Percentiles rank a stretch among this genome's conserved stretches.
Conservation (phyloP, 1,139 yeast genomes). For the Candida dubliniensis region DNA sequence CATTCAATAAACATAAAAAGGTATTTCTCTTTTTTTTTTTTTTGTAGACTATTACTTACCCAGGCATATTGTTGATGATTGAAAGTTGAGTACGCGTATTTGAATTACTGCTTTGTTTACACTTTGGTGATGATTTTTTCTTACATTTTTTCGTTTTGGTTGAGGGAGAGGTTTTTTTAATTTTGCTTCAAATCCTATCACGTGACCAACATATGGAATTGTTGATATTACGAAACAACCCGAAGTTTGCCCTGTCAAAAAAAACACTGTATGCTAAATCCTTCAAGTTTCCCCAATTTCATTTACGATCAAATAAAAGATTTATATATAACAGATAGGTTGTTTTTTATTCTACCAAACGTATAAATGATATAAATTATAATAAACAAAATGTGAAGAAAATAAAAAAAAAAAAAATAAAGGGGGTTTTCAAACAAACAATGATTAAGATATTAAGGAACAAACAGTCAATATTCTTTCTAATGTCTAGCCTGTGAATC, state of each 20-base stretch:
- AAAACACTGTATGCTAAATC: too few species aligned
- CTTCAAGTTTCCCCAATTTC: neutral
- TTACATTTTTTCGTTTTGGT: too few species aligned
- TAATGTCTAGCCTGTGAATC: neutral
- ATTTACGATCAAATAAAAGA: neutral
- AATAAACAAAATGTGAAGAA: neutral
- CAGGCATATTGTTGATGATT: constrained; percentile 23
- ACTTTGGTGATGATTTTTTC: too few species aligned
- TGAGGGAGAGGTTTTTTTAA: too few species aligned
- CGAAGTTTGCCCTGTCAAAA: too few species aligned
- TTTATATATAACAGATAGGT: neutral
- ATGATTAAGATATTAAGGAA: neutral
- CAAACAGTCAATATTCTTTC: neutral
- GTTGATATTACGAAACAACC: neutral
- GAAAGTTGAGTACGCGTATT: neutral
- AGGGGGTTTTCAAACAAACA: neutral
- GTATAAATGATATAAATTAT: neutral
- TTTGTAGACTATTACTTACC: constrained; percentile 29
- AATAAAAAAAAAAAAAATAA: neutral
- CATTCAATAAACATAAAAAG: neutral
- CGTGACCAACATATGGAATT: neutral
- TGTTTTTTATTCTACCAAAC: neutral
- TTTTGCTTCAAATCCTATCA: neutral
- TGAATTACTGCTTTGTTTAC: neutral
- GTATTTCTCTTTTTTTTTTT: too few species aligned